These are phyloP conservation scores for Aureobasidium melanogenum DNA, from an alignment of 2,329 filamentous ascomycete species.

Conservation along the genomic window DNA sequence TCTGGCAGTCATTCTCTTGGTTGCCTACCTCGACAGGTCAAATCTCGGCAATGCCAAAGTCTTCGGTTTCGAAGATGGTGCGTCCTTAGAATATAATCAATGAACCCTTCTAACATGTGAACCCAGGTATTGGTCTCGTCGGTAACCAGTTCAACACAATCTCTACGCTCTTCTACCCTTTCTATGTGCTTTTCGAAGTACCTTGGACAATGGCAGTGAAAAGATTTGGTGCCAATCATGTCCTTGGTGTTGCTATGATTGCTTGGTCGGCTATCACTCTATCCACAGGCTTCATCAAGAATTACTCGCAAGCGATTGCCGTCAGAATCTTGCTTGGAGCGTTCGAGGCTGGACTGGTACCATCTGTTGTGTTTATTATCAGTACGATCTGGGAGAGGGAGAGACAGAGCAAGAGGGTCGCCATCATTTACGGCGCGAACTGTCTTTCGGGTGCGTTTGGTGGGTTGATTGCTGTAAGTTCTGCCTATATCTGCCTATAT, in stretches of 20 bases:
- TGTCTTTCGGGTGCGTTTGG: slow-evolving; percentile 21
- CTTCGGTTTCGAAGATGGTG: slow-evolving; percentile 16
- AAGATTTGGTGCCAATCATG: slow-evolving; percentile 18
- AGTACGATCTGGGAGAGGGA: slow-evolving; percentile 23
- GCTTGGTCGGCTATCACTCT: slow-evolving; percentile 22
- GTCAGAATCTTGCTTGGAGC: slow-evolving; percentile 22
- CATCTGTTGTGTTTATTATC: slow-evolving; percentile 22
- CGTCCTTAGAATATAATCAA: not conserved
- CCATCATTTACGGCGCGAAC: slow-evolving; percentile 20
- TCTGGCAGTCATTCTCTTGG: slow-evolving; percentile 14
- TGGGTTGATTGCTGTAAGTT: slow-evolving; percentile 19
- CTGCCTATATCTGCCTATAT: no score
- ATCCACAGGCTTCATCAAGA: slow-evolving; percentile 25
- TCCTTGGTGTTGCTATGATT: slow-evolving; percentile 18
- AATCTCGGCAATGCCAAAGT: slow-evolving; percentile 17
- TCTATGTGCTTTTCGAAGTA: slow-evolving; percentile 16
- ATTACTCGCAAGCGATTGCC: slow-evolving; percentile 22
- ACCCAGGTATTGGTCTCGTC: slow-evolving; percentile 11
- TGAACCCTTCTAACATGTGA: not conserved
- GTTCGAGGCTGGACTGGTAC: slow-evolving; percentile 24
- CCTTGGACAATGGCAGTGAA: slow-evolving; percentile 20
- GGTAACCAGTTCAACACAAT: slow-evolving; percentile 18
- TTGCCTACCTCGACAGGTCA: slow-evolving; percentile 17
- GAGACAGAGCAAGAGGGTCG: slow-evolving; percentile 22
- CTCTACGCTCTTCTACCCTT: slow-evolving; percentile 17